A percentile compares a stretch with the other conserved stretches of the same genome.
Evolutionary conservation across 2,329 filamentous ascomycete species (phyloP).

Genomic region (Colletotrichum chrysophilum): DNA sequence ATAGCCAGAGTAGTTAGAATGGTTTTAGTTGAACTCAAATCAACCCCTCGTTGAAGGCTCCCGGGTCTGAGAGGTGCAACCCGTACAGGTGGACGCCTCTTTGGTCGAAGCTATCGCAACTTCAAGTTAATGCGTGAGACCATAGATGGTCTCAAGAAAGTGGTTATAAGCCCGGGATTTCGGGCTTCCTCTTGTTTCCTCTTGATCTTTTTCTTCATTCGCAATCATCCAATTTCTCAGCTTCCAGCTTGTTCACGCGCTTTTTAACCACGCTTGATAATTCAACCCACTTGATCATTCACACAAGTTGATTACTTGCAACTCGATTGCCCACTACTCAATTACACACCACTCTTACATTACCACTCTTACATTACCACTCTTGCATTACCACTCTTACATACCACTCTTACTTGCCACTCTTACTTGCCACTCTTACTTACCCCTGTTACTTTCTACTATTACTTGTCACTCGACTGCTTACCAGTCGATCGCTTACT

Average conservation of each 20-base stretch:
- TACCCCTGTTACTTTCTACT: neutral
- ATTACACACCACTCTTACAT: neutral
- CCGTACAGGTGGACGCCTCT: neutral
- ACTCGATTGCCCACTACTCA: neutral
- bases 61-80: neutral
- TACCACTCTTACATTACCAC: no score
- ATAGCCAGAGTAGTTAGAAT: neutral
- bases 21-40: neutral
- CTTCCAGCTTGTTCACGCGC: neutral
- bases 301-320: neutral
- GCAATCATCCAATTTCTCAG: neutral
- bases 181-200: neutral
- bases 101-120: neutral
- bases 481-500: neutral
- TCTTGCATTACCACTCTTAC: no score
- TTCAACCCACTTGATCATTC: neutral
- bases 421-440: neutral
- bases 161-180: neutral
- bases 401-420: no score
- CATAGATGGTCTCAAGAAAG: neutral
- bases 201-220: neutral
- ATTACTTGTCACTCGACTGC: neutral
- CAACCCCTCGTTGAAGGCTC: neutral
- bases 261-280: neutral
- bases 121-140: neutral